phyloP scores from a whole-genome alignment of 2,329 filamentous ascomycete species.

The Lachnellula arida region DNA sequence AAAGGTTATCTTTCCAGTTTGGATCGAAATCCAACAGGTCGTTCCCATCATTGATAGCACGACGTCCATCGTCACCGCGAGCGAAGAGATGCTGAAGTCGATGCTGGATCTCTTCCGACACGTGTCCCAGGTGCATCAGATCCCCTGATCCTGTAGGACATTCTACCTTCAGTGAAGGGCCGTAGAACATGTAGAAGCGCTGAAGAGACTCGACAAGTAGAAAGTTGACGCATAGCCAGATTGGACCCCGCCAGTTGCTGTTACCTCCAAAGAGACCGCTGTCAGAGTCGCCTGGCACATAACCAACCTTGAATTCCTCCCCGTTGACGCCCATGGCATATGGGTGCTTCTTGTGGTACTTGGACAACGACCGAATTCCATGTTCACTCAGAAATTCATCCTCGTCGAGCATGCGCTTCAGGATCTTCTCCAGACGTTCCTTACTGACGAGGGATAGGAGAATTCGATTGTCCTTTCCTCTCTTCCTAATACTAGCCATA shows the following conservation, averaged over 20 bases:
- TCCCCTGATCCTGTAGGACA: conserved; percentile 92
- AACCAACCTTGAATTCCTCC: conserved; percentile 80
- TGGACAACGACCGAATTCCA: conserved; percentile 88
- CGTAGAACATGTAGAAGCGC: conserved; percentile 94
- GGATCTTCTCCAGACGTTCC: conserved; percentile 82
- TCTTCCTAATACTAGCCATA: conserved; percentile 86
- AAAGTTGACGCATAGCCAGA: conserved; percentile 97
- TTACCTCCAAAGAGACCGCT: conserved; percentile 94
- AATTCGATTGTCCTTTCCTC: conserved; percentile 85
- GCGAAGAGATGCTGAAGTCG: conserved; percentile 88
- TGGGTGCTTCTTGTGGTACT: conserved; percentile 83
- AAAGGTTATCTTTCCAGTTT: conserved; percentile 88
- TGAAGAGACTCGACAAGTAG: conserved; percentile 90
- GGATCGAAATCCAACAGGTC: conserved; percentile 86
- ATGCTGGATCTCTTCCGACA: conserved; percentile 93
- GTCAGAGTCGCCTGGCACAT: conserved; percentile 93
- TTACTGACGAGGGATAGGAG: conserved; percentile 88
- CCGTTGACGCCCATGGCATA: conserved; percentile 96
- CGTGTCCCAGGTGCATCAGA: conserved; percentile 91
- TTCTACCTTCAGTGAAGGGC: conserved; percentile 80
- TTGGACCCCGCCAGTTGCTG: conserved; percentile 95
- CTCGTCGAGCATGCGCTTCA: conserved; percentile 89
- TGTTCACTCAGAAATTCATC: conserved; percentile 88
- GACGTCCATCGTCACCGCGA: conserved; percentile 75
- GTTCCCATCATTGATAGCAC: conserved; percentile 82